phyloP scores from a whole-genome alignment of 345 rosid species.

The Eucalyptus paniculata region DNA sequence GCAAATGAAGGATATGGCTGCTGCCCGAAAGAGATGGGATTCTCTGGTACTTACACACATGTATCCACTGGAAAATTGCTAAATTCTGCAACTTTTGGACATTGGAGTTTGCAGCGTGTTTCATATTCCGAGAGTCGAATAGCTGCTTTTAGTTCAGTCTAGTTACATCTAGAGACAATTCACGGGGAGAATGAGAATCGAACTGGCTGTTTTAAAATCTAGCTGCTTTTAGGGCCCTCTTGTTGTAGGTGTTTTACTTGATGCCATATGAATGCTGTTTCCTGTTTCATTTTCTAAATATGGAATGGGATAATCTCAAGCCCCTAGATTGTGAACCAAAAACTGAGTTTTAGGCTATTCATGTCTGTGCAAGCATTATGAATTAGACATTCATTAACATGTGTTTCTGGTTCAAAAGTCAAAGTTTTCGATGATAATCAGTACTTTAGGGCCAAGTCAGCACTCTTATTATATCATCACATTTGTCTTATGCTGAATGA shows the following conservation, averaged over 20 bases:
- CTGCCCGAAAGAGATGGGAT: conserved; percentile 95
- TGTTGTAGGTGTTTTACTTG: too few relatives aligned
- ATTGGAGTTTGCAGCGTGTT: too few relatives aligned
- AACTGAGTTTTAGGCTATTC: background rate
- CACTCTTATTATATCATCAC: background rate
- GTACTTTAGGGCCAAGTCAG: background rate
- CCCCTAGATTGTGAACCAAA: background rate
- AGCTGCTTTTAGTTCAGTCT: too few relatives aligned
- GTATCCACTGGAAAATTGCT: background rate
- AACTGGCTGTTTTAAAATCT: too few relatives aligned
- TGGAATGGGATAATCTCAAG: background rate
- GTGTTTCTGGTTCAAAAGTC: background rate
- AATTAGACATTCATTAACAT: background rate
- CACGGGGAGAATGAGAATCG: too few relatives aligned
- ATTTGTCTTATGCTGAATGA: background rate
- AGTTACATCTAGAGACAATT: too few relatives aligned
- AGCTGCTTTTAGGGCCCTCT: too few relatives aligned
- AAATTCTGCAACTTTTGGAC: background rate
- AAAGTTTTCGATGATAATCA: background rate
- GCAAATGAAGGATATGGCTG: conserved; percentile 88
- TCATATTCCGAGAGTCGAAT: too few relatives aligned
- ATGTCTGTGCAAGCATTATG: background rate
- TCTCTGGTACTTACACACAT: conserved; percentile 35
- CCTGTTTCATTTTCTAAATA: background rate
- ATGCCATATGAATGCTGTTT: too few relatives aligned